These are phyloP conservation scores for Clarireedia monteithiana DNA, from an alignment of 2,329 filamentous ascomycete genomes.

Conservation along the genomic window DNA sequence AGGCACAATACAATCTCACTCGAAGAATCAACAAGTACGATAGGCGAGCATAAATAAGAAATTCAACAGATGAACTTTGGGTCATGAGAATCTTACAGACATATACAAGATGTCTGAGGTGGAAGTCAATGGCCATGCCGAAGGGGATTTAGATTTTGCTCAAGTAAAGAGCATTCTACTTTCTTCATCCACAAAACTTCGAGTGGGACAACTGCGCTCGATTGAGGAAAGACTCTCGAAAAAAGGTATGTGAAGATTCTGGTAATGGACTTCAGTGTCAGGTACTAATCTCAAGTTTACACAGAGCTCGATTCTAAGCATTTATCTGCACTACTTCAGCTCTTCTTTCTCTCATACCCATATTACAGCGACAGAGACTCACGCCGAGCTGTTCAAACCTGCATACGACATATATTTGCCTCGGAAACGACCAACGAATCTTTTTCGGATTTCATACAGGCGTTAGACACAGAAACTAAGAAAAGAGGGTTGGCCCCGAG, in stretches of 20 bases:
- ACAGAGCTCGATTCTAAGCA: conserved; percentile 32
- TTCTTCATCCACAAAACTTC: conserved; percentile 53
- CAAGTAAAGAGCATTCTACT: conserved; percentile 43
- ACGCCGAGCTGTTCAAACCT: conserved; percentile 73
- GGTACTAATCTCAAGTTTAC: background rate
- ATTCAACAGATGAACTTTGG: conserved; percentile 3
- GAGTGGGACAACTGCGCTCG: conserved; percentile 45
- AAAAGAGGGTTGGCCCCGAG: conserved; percentile 71
- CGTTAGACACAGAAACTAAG: conserved; percentile 62
- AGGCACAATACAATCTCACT: background rate
- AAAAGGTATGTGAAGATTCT: conserved; percentile 36
- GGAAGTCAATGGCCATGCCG: conserved; percentile 34
- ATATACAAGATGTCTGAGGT: conserved; percentile 42
- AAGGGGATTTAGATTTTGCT: conserved; percentile 44
- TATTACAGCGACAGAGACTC: conserved; percentile 82
- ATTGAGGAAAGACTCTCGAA: conserved; percentile 50
- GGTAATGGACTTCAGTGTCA: conserved; percentile 17
- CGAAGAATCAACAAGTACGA: background rate
- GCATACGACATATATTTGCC: conserved; percentile 61
- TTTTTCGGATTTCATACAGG: conserved; percentile 56
- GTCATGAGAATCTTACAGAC: conserved; percentile 26
- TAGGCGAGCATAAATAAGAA: background rate
- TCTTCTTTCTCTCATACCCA: conserved; percentile 81
- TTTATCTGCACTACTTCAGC: conserved; percentile 50
- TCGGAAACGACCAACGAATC: conserved; percentile 46